phyloP scores from a whole-genome alignment of 2,329 filamentous ascomycete species.

The Colletotrichum orchidophilum region DNA sequence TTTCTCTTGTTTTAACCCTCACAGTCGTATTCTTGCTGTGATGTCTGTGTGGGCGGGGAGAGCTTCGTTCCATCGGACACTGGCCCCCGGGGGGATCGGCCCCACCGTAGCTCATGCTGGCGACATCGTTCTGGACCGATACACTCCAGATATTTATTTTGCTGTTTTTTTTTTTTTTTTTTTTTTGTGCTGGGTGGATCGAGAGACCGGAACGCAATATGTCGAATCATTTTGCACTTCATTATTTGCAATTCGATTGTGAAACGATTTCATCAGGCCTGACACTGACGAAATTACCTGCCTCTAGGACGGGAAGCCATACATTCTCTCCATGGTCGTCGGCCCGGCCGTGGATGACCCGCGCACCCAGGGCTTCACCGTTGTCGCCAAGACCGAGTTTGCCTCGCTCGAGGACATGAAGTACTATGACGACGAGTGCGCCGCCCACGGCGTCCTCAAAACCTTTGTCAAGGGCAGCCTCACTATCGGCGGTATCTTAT shows the following conservation, averaged over 20 bases:
- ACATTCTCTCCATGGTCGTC: slow-evolving; percentile 68
- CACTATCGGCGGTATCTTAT: slow-evolving; percentile 48
- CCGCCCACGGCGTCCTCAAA: slow-evolving; percentile 55
- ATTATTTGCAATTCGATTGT: too few species aligned
- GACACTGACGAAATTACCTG: background rate
- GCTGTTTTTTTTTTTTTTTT: too few species aligned
- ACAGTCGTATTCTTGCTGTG: too few species aligned
- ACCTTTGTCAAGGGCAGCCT: slow-evolving; percentile 43
- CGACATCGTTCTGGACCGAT: too few species aligned
- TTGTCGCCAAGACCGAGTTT: slow-evolving; percentile 72
- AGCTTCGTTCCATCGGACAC: background rate
- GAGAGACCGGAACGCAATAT: background rate
- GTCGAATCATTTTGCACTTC: background rate
- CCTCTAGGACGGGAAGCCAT: slow-evolving; percentile 73
- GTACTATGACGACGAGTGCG: slow-evolving; percentile 70
- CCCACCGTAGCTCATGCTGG: background rate
- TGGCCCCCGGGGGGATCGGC: background rate
- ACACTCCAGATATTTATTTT: too few species aligned
- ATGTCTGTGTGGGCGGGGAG: too few species aligned
- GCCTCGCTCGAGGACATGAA: slow-evolving; percentile 72
- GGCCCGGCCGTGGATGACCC: slow-evolving; percentile 64
- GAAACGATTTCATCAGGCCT: too few species aligned
- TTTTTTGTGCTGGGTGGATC: background rate
- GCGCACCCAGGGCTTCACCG: slow-evolving; percentile 71
- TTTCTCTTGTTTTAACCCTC: background rate